Evolutionary conservation across 345 rosid genomes (phyloP), one percentile per base, ranked within the genome.

Genomic region (Aurinia saxatilis): DNA sequence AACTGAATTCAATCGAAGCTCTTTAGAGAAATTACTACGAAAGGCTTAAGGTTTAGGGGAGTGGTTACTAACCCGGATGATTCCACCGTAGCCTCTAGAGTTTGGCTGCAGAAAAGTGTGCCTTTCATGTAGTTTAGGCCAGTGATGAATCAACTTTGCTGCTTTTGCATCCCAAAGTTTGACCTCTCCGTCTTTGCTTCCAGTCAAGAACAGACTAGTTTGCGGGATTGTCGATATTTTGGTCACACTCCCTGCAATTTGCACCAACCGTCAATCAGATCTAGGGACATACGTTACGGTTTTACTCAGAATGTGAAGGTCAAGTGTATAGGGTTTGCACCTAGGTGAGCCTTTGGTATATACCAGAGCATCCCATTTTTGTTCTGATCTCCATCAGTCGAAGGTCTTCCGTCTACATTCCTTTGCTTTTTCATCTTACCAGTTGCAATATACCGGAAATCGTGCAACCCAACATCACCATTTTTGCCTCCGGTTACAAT

Each of bases 131-230:
- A 91, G 65, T 76, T 86, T 88, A 45, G 96, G 75, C 98, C 95
- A 91, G 58, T 88, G 96, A 75, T 79, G 75, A 63, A 88, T 78
- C 64, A 91, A 49, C 69, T 74, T 80, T 38, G 95, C 87, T 51
- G 80, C 82, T 71, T 88, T 88, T 21, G 96, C 96, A 73, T 91
- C 98, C 98, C 98, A 91, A 31, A 91, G 96, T 75, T 86, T 91
- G 18, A 91, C 82, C n/a, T 91, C 96, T 67, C 98, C 98, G 67
- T 91, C 98, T 76, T 91, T 91, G 78, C 98, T 86, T 76, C 96
- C 98, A 0, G 95, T 91, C 66, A 88, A 75, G 80, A 88, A 91
- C 82, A 91, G 78, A 65, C 98, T 88, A 39, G 95, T 91, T 44
- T 73, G 69, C 9, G 98, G 90, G 64, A 91, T 78, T 25, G 84